A percentile compares a stretch with the other conserved stretches of the same genome.
phyloP scores from a whole-genome alignment of 2,329 filamentous ascomycete species.

The Cladosporium sp. region DNA sequence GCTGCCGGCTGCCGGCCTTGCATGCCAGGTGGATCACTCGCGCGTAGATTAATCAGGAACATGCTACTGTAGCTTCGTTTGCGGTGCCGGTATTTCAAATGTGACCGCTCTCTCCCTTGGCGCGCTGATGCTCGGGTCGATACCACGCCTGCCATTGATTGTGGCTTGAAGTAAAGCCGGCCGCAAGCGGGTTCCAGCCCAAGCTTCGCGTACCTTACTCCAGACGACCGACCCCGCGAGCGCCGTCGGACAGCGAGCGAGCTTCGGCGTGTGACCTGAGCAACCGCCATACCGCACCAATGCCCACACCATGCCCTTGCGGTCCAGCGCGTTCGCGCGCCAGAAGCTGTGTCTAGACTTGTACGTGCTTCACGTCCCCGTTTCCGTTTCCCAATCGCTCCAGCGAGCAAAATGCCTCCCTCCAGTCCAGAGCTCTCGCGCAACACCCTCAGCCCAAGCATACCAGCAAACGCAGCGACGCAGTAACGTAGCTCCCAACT shows the following conservation, averaged over 20 bases:
- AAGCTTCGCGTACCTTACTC: neutral
- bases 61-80: too few relatives aligned
- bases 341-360: slow-evolving; percentile 79
- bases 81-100: too few relatives aligned
- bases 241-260: neutral
- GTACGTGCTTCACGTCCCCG: slow-evolving; percentile 43
- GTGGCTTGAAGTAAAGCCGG: neutral
- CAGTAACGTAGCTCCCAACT: neutral
- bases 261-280: neutral
- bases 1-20: too few relatives aligned
- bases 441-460: too few relatives aligned
- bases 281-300: slow-evolving; percentile 1
- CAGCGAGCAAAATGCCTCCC: neutral
- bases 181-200: neutral
- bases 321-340: slow-evolving; percentile 48
- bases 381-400: too few relatives aligned
- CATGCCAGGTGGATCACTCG: too few relatives aligned
- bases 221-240: neutral
- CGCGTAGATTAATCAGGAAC: too few relatives aligned
- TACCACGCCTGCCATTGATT: neutral
- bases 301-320: slow-evolving; percentile 10
- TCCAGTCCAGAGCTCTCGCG: neutral
- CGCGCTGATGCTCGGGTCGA: neutral
- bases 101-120: neutral
- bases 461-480: neutral